phyloP scores from a whole-genome alignment of 768 basidiomycete genomes.

The Pulveroboletus sp. region DNA sequence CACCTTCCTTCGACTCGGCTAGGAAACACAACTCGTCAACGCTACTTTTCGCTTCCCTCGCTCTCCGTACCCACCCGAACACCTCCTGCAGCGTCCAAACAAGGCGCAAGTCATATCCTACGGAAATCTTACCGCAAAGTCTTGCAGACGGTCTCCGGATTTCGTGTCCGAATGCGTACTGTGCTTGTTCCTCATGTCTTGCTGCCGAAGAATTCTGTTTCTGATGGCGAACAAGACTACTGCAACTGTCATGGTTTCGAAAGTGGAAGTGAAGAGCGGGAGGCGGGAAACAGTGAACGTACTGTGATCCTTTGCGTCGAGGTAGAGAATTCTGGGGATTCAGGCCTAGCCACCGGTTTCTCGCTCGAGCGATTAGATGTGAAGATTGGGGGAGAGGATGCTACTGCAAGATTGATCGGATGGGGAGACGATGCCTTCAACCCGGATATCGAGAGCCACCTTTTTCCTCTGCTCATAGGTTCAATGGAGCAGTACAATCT shows the following conservation, averaged over 20 bases:
- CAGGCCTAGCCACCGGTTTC: slow-evolving; percentile 58
- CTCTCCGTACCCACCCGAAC: slow-evolving; percentile 39
- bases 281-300: slow-evolving; percentile 74
- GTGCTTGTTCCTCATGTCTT: slow-evolving; percentile 86
- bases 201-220: slow-evolving; percentile 39
- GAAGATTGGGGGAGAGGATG: slow-evolving; percentile 66
- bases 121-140: slow-evolving; percentile 85
- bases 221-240: slow-evolving; percentile 30
- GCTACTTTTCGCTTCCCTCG: slow-evolving; percentile 59
- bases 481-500: slow-evolving; percentile 82
- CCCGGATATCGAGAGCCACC: slow-evolving; percentile 33
- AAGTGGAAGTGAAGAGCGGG: slow-evolving; percentile 43
- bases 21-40: slow-evolving; percentile 60
- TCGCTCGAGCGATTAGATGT: slow-evolving; percentile 74
- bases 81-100: slow-evolving; percentile 45
- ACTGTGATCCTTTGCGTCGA: slow-evolving; percentile 91
- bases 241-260: slow-evolving; percentile 35
- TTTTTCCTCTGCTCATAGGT: slow-evolving; percentile 71
- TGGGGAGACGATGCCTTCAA: slow-evolving; percentile 41
- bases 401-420: slow-evolving; percentile 43
- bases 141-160: slow-evolving; percentile 72
- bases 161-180: slow-evolving; percentile 91
- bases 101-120: slow-evolving; percentile 58
- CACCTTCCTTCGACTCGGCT: slow-evolving; percentile 67
- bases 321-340: slow-evolving; percentile 76